Evolutionary conservation across 805 yeast genomes (phyloP), one percentile per base, ranked within the genome.

Genomic region (Teunomyces aglyptinius): DNA sequence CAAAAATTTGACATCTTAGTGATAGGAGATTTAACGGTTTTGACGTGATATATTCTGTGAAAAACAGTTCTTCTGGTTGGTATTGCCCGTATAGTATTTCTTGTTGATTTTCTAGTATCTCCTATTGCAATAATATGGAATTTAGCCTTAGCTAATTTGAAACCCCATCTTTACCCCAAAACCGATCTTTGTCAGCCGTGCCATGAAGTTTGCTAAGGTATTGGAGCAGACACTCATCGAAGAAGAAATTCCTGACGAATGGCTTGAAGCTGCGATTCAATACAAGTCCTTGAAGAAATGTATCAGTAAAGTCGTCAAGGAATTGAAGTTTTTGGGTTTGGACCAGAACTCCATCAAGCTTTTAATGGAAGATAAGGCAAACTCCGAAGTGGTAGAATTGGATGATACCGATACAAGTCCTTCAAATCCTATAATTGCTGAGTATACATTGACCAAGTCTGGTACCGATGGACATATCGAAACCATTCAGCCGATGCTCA

Each of bases 121-220:
- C 26, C 6, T 24, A 24, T 24, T 7, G 11, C 26, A 24, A 24
- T 24, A 24, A 24, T 24, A 24, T 24, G 26, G 11, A 24, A 10
- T 2, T 36, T 20, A 12, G 4, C 39, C 27, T 26, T 15, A 5
- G 13, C 15, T 15, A 38, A 19, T 6, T n/a, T 27, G 10, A 13
- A n/a, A 13, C 10, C 32, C 16, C 32, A 26, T 38, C 24, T 13
- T 20, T 28, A n/a, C 42, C 42, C 41, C 31, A 26, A 13, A 38
- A 38, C 11, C 10, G 11, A 26, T 15, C 10, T 4, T 13, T 16
- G 12, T 38, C 31, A 38, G 32, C 32, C 31, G 42, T 26, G 42
- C 38, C 29, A 86, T 86, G 92, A 86, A 86, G 73, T 86, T 86
- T 60, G 91, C 89, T 4, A 86, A 86, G 60, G 76, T 78, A 5